Evolutionary conservation across 345 rosid genomes (phyloP), one percentile per base, ranked within the genome.

Genomic region (Eucalyptus marginata): DNA sequence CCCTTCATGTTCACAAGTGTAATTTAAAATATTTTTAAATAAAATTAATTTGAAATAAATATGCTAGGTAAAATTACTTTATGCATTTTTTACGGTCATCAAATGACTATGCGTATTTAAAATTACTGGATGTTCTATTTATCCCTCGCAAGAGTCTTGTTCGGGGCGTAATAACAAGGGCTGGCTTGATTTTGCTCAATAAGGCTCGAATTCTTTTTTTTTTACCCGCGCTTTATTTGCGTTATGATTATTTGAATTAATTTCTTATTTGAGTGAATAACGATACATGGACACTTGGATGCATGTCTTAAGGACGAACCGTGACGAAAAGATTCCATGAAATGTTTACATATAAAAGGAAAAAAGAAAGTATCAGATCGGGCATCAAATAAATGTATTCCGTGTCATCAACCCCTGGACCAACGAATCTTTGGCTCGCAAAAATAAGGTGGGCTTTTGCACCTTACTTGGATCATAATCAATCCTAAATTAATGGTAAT

Each of bases 1-100:
- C 7, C 7, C 13, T 3, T 52, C 24, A 52, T 8, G 10, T 52
- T 52, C 5, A 52, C 0, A 2, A 18, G 4, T 7, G 5, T 52
- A 52, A 7, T 52, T 52, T 52, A 52, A 52, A 18, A 2, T 18
- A 8, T 52, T 52, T 52, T 52, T 52, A 52, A 52, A 0, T 33
- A 43, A 10, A 36, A 10, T 71, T 71, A 36, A 71, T 16, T 31
- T 68, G 43, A 31, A 31, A 16, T 31, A 68, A 68, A 4, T 36
- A 68, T 0, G 7, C 4, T 7, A 1, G 25, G 25, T 52, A 20
- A 52, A 52, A 52, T 3, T 52, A 52, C 20, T 52, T 4, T 20
- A 20, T 52, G 10, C 0, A 20, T 52, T 52, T 20, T 52, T 52
- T 8, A 52, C 10, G 4, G 25, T 18, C 58, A 52, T 52, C 25